Base-by-base conservation (phyloP, 2,329 filamentous ascomycete genomes). In the Fusarium nelsonii region DNA sequence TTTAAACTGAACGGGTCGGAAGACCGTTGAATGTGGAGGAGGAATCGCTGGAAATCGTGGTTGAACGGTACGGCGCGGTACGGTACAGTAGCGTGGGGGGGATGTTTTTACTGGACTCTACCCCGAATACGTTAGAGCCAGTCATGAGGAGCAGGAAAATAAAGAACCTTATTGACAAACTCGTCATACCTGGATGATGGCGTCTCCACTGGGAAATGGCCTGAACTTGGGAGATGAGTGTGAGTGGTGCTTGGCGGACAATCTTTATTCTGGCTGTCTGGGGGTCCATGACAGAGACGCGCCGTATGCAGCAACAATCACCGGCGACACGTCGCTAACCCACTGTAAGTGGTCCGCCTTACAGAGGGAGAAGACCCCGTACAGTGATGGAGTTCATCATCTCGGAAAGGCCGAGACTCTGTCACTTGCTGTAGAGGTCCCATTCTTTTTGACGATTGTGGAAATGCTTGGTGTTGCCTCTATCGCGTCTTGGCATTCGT, bases 171-270 rank as follows among this genome's bases (percentile, higher is more conserved):
- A 62, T 58, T 55, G 58, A 52, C 45, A 65, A 64, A 59, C 34
- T 63, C 70, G 65, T 72, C 70, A 73, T 71, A 52, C 39, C 52
- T 33, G 44, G 60, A 5, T 37, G 20, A 33, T 8, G 15, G 15
- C 23, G 43, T 50, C 58, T 63, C 71, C 71, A 67, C 71, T 36
- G 20, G 57, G 49, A 63, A 69, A 64, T 62, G 61, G 64, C 61
- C 50, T 64, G 53, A 33, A 63, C 48, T 55, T 62, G 65, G 64
- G 55, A 61, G 44, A 56, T 43, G 20, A 51, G 48, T 53, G 40
- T 69, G 58, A 69, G 58, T 72, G 63, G 69, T 51, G 56, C 69
- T 65, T 69, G 59, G 61, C 55, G 57, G 56, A 46, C 59, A 64
- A 58, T 64, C 61, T 32, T 46, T 53, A 58, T 55, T 59, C 65